Conservation (phyloP, 192 early-diverging fungal species). For the Backusella psychrophila region DNA sequence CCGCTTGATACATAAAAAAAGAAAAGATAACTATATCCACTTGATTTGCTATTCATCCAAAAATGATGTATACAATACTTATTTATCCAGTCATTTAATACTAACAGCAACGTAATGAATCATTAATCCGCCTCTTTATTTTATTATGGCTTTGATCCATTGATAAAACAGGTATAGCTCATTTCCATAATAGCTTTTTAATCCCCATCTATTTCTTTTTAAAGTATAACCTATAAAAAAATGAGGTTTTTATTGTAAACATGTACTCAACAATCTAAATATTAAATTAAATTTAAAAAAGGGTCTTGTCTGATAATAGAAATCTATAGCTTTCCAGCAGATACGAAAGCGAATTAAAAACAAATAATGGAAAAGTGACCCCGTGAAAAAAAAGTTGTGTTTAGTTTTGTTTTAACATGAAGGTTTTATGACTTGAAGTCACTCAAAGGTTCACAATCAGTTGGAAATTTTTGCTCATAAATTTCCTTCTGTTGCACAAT, state of each 20-base stretch:
- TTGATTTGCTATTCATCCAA: too few species aligned
- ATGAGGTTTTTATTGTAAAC: neutral
- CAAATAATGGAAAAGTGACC: neutral
- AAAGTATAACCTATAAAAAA: neutral
- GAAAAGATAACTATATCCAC: too few species aligned
- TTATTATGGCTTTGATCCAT: neutral
- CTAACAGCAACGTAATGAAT: neutral
- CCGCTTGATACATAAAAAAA: neutral
- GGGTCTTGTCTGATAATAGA: neutral
- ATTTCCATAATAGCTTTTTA: neutral
- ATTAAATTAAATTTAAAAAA: neutral
- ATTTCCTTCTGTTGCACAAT: neutral
- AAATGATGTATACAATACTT: too few species aligned
- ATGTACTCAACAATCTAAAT: neutral
- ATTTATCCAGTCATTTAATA: too few species aligned
- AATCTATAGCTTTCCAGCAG: neutral
- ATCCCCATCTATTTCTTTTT: neutral
- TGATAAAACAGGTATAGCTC: neutral
- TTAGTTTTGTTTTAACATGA: neutral
- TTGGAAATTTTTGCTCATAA: neutral
- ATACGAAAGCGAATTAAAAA: neutral
- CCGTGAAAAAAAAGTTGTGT: neutral
- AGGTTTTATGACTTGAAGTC: neutral
- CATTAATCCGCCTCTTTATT: neutral
- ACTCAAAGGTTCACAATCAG: neutral